These are phyloP conservation scores for Pseudonitzschia multiseries DNA, from an alignment of 108 stramenopile species.

Conservation along the genomic window DNA sequence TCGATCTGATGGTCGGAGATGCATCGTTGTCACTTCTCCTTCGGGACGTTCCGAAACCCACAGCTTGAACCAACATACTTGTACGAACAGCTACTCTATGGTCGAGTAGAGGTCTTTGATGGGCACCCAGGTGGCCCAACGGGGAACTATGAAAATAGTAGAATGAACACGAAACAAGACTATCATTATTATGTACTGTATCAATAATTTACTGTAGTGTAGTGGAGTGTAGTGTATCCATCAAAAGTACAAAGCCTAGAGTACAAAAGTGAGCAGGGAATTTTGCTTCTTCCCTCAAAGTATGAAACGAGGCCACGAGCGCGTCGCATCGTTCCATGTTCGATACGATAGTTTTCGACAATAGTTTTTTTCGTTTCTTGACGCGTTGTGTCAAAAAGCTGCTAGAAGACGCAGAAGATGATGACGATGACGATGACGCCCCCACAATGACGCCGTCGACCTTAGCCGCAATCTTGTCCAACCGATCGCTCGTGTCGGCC, in stretches of 20 bases:
- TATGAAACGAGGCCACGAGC: constrained; percentile 36
- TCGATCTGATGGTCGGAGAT: constrained; percentile 73
- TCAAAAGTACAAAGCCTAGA: no score
- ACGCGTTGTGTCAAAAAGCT: constrained; percentile 6
- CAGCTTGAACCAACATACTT: no score
- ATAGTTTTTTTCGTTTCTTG: constrained; percentile 27
- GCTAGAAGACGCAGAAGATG: not conserved
- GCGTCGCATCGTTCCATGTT: constrained; percentile 39
- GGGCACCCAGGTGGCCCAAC: not conserved
- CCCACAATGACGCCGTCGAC: constrained; percentile 43
- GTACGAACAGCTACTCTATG: no score
- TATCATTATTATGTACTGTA: not conserved
- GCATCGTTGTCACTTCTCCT: constrained; percentile 77
- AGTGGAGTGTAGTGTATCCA: no score
- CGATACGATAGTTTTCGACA: constrained; percentile 29
- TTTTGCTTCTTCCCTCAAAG: constrained; percentile 22
- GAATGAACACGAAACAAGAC: not conserved
- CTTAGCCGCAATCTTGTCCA: constrained; percentile 47
- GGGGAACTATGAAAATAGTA: not conserved
- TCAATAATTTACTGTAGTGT: no score
- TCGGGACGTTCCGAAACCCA: constrained; percentile 12
- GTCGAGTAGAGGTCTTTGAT: not conserved
- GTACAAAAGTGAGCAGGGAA: no score
- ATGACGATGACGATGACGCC: not conserved
- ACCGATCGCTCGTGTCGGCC: constrained; percentile 30